These are phyloP conservation scores for Pseudozyma hubeiensis DNA, from an alignment of 1,284 basidiomycete genomes.

Conservation along the genomic window DNA sequence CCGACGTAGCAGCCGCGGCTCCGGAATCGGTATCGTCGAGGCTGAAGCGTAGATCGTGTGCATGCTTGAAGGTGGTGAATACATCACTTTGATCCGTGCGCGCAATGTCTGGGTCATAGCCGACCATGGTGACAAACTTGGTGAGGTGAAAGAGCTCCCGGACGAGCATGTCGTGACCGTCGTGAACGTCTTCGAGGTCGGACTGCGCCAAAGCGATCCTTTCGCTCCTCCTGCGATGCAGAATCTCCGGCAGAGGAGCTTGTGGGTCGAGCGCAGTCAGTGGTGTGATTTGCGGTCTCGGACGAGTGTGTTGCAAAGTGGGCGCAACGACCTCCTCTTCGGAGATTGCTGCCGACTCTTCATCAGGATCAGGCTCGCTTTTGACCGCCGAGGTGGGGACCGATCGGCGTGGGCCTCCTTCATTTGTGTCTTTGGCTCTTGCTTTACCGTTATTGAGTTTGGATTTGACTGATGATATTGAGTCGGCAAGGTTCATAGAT, in stretches of 20 bases:
- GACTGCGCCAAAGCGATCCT: conserved; percentile 36
- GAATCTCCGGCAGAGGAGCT: conserved; percentile 28
- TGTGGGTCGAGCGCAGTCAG: conserved; percentile 20
- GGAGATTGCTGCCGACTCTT: neutral
- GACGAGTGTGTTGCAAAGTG: neutral
- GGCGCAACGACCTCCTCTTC: conserved; percentile 1
- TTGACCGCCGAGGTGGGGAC: conserved; percentile 18
- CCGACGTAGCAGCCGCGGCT: conserved; percentile 17
- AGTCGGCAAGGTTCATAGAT: neutral
- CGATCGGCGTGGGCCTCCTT: conserved; percentile 7
- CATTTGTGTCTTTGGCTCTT: conserved; percentile 19
- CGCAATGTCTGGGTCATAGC: conserved; percentile 57
- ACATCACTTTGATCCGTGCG: conserved; percentile 52
- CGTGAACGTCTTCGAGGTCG: conserved; percentile 50
- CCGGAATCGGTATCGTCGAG: conserved; percentile 22
- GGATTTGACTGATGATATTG: conserved; percentile 1
- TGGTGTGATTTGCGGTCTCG: conserved; percentile 34
- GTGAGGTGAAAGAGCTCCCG: conserved; percentile 61
- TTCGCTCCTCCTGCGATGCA: conserved; percentile 31
- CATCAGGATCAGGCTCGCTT: conserved; percentile 15
- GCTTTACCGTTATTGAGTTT: conserved; percentile 9
- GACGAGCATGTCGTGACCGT: conserved; percentile 59
- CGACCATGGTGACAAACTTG: conserved; percentile 61
- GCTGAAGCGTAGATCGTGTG: conserved; percentile 47
- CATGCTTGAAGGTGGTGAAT: conserved; percentile 51